Base-by-base conservation (phyloP, 164 flowering plant species). In the Sedum album region DNA sequence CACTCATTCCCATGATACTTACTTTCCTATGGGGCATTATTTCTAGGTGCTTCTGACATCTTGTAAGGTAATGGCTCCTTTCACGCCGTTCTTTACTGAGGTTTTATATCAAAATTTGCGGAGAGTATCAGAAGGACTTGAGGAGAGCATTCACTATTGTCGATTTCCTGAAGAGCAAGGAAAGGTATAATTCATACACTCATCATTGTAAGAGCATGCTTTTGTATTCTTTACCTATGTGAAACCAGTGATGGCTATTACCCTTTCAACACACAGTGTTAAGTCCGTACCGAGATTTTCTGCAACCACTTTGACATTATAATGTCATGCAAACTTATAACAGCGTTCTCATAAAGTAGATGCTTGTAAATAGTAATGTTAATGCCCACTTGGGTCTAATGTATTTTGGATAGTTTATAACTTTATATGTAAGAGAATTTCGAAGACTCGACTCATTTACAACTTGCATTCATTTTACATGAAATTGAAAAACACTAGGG, bases 1-100 rank as follows among this genome's bases (percentile, higher is more conserved):
- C 26, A 55, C 31, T 28, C 28, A 21, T n/a, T 51, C 25, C 11
- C 8, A 2, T 55, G 31, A 4, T 42, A 9, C 44, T n/a, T n/a
- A n/a, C n/a, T n/a, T n/a, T n/a, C 6, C 46, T 23, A 38, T 28
- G 69, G 25, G n/a, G 26, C 17, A 66, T 36, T 63, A 41, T 2
- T 66, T 74, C 69, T 73, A 92, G 97, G 97, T 94, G 57, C 96
- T 94, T 72, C 67, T 90, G 72, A 86, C 95, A 31, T 88, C 93
- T n/a, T 91, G 99, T 72, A 88, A 90, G 76, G 93, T 87, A 41
- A 94, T 94, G 99, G 88, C 99, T 71, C 99, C 99, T 53, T 90
- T 91, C 71, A 94, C 99, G 7, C 99, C 97, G n/a, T 94, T 91
- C 79, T 94, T 94, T 75, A 87, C 97, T 0, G 99, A 94, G 74